Evolutionary conservation across 1,284 basidiomycete species (phyloP), one percentile per base, ranked within the genome.

Genomic region (Golubevia pallescens): DNA sequence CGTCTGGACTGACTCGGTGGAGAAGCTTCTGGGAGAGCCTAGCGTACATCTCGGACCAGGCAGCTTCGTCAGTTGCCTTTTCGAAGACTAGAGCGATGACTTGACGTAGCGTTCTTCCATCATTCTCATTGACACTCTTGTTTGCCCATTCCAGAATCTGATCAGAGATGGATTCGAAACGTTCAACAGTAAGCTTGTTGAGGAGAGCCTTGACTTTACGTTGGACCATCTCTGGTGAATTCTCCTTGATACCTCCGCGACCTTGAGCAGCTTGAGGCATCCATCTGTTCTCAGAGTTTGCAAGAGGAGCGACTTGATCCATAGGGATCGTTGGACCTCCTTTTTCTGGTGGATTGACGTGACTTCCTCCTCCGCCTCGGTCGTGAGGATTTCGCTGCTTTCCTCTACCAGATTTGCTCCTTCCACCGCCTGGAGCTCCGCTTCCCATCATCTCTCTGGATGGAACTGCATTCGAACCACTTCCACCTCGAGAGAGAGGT

Each of bases 1-100:
- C 93, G 58, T 92, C 90, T 53, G 91, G 88, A 75, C 91, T 93
- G 79, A 97, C 91, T 81, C 91, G 90, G 86, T 94, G 93, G 90
- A 94, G 92, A 89, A 98, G 92, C 89, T 95, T 94, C 70, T 93
- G 89, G 85, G 95, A 97, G 57, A 99, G 88, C 60, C 92, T 91
- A 28, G 96, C 96, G 86, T 98, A 97, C 93, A 97, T 97, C 88
- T 94, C 93, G 8, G 93, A 95, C 92, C 93, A 97, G 48, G 92
- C 91, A 16, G 93, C 93, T 87, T 98, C 95, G 86, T 96, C 93
- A 21, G 93, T 97, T 2, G 95, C 95, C 89, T 96, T 96, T 86
- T 98, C 95, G 86, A 97, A 97, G 57, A 98, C 93, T 63, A 97
- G 91, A 74, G 92, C 91, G 87, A 97, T 97, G 84, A 97, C 95